Conservation (phyloP, 371 early-diverging fungal genomes). For the Circinella umbellata region DNA sequence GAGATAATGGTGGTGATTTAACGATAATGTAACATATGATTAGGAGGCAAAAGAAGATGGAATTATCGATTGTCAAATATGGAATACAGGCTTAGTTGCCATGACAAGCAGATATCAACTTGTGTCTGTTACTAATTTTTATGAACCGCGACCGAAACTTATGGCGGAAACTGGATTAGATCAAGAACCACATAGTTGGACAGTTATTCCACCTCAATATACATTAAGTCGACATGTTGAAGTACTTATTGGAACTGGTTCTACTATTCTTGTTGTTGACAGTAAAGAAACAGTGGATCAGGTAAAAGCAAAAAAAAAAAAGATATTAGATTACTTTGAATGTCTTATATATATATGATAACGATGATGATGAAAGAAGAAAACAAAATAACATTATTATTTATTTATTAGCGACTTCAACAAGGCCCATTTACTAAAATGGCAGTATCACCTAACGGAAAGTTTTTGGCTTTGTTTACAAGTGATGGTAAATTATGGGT, state of each 20-base stretch:
- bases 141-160: conserved; percentile 81
- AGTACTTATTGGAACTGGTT: conserved; percentile 79
- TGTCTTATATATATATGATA: too few species aligned
- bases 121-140: conserved; percentile 81
- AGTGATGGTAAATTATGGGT: conserved; percentile 87
- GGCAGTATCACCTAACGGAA: conserved; percentile 92
- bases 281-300: conserved; percentile 84
- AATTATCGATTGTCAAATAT: conserved; percentile 85
- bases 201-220: conserved; percentile 86
- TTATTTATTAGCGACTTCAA: conserved; percentile 62
- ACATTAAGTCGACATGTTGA: conserved; percentile 90
- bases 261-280: conserved; percentile 85
- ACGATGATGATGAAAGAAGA: too few species aligned
- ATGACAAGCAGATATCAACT: conserved; percentile 83
- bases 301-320: conserved; percentile 34
- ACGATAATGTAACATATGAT: conserved; percentile 5
- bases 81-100: conserved; percentile 89
- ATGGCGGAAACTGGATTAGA: conserved; percentile 80
- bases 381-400: too few species aligned
- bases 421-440: conserved; percentile 92
- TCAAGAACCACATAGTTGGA: conserved; percentile 84
- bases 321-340: too few species aligned
- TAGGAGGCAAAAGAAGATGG: conserved; percentile 83
- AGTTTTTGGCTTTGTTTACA: conserved; percentile 86
- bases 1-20: too few species aligned